Evolutionary conservation across 306 rosid genomes (phyloP), one percentile per base, ranked within the genome.

Genomic region (Trichosanthes truncata): DNA sequence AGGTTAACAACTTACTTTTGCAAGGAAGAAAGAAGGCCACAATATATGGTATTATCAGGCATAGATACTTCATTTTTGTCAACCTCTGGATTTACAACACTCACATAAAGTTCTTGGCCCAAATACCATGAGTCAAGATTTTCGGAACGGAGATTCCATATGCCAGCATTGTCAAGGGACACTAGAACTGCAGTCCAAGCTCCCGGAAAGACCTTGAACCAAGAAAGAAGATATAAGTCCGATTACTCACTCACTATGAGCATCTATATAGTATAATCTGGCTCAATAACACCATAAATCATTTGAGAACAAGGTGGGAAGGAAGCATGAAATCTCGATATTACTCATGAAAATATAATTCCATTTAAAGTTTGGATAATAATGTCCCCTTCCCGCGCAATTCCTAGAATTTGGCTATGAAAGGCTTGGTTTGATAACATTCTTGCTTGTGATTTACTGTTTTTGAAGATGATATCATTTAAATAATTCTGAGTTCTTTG

Each of bases 161-260:
- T 94, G 78, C 98, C 98, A 0, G 96, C 87, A 40, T 84, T 94
- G 91, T 92, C 98, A 9, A 94, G 96, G 83, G 89, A 87, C 40
- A 94, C 80, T 85, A 94, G 89, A 84, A 94, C 89, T 45, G 98
- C 98, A 20, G 98, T 92, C 98, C 98, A 94, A 84, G 97, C 97
- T 52, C 97, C 96, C 0, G 97, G 98, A 84, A 89, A 92, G 76
- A 94, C 98, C 98, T 94, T 80, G 38, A 79, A 7, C 73, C 74
- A 80, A 46, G 63, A 62, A 81, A 80, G 67, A 43, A 6, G 35
- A 46, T 45, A 17, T 18, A 57, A 45, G 26, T 48, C 78, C 71
- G 57, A 73, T 23, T 43, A 31, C 65, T 82, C 65, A 74, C 11
- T n/a, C n/a, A 9, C 38, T 9, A 41, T n/a, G 29, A 68, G 52